These are phyloP conservation scores for Kazachstania taianensis DNA, from an alignment of 805 yeast genomes.

Conservation along the genomic window DNA sequence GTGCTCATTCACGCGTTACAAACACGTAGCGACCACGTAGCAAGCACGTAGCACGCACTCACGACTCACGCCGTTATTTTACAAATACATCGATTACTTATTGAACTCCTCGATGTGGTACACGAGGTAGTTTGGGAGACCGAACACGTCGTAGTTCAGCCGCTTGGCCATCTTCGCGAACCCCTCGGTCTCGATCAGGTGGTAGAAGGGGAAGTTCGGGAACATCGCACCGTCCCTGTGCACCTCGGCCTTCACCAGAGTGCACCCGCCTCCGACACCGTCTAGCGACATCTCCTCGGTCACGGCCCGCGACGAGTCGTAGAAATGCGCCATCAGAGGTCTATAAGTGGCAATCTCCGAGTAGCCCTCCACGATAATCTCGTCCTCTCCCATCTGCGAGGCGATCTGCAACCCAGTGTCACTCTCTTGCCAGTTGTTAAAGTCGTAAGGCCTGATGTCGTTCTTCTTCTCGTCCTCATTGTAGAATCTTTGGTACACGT, in stretches of 20 bases:
- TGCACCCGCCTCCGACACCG: slow-evolving; percentile 98
- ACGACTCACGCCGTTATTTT: too few species aligned
- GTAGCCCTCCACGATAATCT: slow-evolving; percentile 91
- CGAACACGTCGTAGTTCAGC: slow-evolving; percentile 81
- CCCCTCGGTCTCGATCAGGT: slow-evolving; percentile 94
- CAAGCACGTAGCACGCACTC: too few species aligned
- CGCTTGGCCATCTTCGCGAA: slow-evolving; percentile 97
- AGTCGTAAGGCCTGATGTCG: slow-evolving; percentile 81
- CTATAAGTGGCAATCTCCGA: slow-evolving; percentile 88
- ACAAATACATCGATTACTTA: background rate
- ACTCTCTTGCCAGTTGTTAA: slow-evolving; percentile 88
- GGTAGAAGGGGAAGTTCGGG: slow-evolving; percentile 96
- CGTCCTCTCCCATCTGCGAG: slow-evolving; percentile 64
- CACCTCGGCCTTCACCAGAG: slow-evolving; percentile 92
- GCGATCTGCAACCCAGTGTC: slow-evolving; percentile 77
- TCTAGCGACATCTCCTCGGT: slow-evolving; percentile 74
- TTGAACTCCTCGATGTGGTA: slow-evolving; percentile 73
- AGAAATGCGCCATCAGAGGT: slow-evolving; percentile 85
- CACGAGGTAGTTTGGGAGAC: slow-evolving; percentile 89
- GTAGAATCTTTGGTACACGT: slow-evolving; percentile 76
- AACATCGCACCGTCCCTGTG: slow-evolving; percentile 99
- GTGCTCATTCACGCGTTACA: too few species aligned
- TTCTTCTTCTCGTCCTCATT: slow-evolving; percentile 47
- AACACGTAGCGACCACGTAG: too few species aligned
- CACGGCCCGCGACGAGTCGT: slow-evolving; percentile 52